Evolutionary conservation across 768 basidiomycete genomes (phyloP), one percentile per base, ranked within the genome.

Genomic region (Suillus ampliporus): DNA sequence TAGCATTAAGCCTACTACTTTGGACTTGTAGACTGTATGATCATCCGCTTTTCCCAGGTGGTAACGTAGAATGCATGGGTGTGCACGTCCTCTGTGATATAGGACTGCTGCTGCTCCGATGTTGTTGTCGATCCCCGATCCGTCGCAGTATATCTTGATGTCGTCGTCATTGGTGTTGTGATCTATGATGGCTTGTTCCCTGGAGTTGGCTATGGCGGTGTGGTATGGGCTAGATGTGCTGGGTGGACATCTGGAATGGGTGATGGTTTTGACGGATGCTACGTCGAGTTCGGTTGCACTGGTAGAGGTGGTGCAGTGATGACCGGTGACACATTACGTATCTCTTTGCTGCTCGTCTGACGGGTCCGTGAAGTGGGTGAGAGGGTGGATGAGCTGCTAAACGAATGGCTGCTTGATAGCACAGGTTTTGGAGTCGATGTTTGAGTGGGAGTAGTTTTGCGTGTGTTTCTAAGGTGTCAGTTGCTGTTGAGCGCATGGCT

Each of bases 11-110:
- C 72, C 72, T 1, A 72, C 63, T 1, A 63, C 63, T 35, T 77
- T 74, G 0, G 66, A 68, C 31, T 74, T 69, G 31, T 64, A 73
- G 0, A 73, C 72, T 0, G 69, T 72, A 51, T 76, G 73, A 1
- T 69, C 19, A 4, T 26, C 5, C 0, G 5, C 37, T 0, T 14
- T 5, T 0, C 70, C 67, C 6, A 74, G 61, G 3, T 65, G 41
- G 7, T 57, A 41, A 4, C 58, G 23, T 5, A 68, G 4, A 0
- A 54, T 17, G 1, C 23, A 5, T 52, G n/a, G 35, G 34, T 62
- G 6, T 67, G 31, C 26, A 14, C 21, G n/a, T 0, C n/a, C n/a
- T 0, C 1, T 21, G 0, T 5, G 9, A 0, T 13, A 10, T 1
- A 44, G 43, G 0, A 72, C 68, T 4, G 68, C 71, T 4, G 71